These are phyloP conservation scores for Ogataea thermomethanolica DNA, from an alignment of 805 yeast species.

Conservation along the genomic window DNA sequence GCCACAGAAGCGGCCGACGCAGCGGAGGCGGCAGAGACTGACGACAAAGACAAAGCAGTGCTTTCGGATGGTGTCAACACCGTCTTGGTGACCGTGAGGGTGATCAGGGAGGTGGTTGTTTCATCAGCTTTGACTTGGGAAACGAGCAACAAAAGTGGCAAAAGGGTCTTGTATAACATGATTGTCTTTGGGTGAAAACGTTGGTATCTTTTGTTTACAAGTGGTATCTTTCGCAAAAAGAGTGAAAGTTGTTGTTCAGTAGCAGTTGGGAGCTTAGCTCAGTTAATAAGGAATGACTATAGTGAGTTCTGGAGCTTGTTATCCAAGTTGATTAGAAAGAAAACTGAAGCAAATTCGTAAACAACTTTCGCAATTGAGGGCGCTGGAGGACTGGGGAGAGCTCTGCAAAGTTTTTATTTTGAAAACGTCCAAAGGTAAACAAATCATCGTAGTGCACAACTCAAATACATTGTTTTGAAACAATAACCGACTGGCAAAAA, in stretches of 20 bases:
- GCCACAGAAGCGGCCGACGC: conserved; percentile 20
- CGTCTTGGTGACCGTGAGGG: conserved; percentile 46
- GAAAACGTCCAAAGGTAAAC: conserved; percentile 12
- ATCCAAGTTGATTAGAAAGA: conserved; percentile 7
- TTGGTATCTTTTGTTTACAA: not conserved
- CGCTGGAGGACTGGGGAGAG: not conserved
- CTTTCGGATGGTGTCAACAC: conserved; percentile 45
- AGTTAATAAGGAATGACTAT: conserved; percentile 30
- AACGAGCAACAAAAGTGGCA: conserved; percentile 26
- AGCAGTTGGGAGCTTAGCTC: conserved; percentile 8
- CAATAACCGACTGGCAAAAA: not conserved
- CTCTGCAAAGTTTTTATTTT: conserved; percentile 7
- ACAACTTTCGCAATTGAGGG: not conserved
- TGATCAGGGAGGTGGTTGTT: conserved; percentile 41
- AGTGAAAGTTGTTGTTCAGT: conserved; percentile 2
- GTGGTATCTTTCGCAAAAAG: not conserved
- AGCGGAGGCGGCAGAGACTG: conserved; percentile 21
- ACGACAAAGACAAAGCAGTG: conserved; percentile 27
- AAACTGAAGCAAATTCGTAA: not conserved
- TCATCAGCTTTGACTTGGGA: conserved; percentile 29
- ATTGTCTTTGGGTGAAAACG: conserved; percentile 1
- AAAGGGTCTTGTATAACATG: conserved; percentile 27
- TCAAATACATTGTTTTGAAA: not conserved
- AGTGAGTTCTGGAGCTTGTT: conserved; percentile 25
- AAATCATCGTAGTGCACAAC: conserved; percentile 6